phyloP scores from a whole-genome alignment of 192 early-diverging fungal species.

The Mortierella alpina region DNA sequence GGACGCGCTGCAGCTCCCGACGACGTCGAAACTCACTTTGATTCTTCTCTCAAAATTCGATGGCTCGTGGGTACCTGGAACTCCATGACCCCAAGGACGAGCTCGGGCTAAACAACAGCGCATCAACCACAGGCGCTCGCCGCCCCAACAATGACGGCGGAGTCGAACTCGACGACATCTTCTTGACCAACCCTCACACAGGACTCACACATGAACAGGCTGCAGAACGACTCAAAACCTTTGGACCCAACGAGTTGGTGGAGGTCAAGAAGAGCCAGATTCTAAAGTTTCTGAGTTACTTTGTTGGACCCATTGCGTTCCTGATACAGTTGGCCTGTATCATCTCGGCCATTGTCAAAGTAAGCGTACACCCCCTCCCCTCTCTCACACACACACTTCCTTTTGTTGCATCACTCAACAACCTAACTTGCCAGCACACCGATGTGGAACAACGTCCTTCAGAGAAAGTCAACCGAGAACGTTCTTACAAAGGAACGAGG shows the following conservation, averaged over 20 bases:
- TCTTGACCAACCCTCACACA: conserved; percentile 71
- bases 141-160: neutral
- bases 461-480: too few relatives aligned
- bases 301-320: conserved; percentile 74
- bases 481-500: neutral
- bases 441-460: neutral
- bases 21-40: neutral
- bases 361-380: conserved; percentile 14
- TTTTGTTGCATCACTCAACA: too few relatives aligned
- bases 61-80: conserved; percentile 51
- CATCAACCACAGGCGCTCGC: neutral
- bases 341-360: conserved; percentile 52
- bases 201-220: conserved; percentile 71
- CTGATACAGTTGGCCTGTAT: conserved; percentile 66
- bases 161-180: conserved; percentile 60
- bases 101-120: neutral
- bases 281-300: conserved; percentile 61
- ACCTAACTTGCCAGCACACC: too few relatives aligned
- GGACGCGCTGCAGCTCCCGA: neutral
- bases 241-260: conserved; percentile 69
- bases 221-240: conserved; percentile 58
- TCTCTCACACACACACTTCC: too few relatives aligned
- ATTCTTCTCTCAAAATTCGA: neutral
- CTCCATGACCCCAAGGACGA: conserved; percentile 44
- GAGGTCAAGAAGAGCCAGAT: conserved; percentile 58